Evolutionary conservation across 2,329 filamentous ascomycete species (phyloP).

Genomic region (Epichloe gansuensis): DNA sequence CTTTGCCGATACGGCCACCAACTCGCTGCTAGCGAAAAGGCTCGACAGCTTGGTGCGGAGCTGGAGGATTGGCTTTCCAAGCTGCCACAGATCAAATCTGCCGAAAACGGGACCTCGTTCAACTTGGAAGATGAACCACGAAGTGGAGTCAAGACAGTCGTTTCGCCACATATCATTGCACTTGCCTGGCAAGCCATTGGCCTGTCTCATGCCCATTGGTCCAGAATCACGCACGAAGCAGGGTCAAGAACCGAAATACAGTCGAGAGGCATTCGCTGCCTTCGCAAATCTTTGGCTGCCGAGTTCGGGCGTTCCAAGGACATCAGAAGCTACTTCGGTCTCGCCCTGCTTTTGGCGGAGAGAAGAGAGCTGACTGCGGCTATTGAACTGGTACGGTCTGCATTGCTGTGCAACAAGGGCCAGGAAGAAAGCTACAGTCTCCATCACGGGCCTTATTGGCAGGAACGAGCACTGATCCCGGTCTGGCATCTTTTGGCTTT

Average conservation of each 20-base stretch:
- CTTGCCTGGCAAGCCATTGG: slow-evolving; percentile 75
- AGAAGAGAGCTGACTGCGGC: slow-evolving; percentile 67
- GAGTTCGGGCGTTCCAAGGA: slow-evolving; percentile 54
- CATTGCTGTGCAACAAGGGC: slow-evolving; percentile 49
- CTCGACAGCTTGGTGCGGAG: slow-evolving; percentile 53
- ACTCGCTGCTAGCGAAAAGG: slow-evolving; percentile 68
- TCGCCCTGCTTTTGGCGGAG: slow-evolving; percentile 79
- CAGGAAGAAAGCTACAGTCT: slow-evolving; percentile 30
- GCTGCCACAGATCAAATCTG: slow-evolving; percentile 23
- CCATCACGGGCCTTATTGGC: slow-evolving; percentile 39
- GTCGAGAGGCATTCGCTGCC: slow-evolving; percentile 59
- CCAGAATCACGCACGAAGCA: slow-evolving; percentile 65
- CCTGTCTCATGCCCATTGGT: slow-evolving; percentile 77
- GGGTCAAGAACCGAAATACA: slow-evolving; percentile 60
- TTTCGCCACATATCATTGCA: slow-evolving; percentile 51
- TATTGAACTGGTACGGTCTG: slow-evolving; percentile 69
- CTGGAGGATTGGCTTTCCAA: slow-evolving; percentile 66
- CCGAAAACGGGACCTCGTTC: slow-evolving; percentile 16
- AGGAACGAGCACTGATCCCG: slow-evolving; percentile 56
- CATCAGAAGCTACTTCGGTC: slow-evolving; percentile 64
- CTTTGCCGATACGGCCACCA: slow-evolving; percentile 70
- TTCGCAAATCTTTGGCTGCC: slow-evolving; percentile 59
- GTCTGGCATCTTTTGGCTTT: slow-evolving; percentile 87
- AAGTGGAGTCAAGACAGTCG: slow-evolving; percentile 24
- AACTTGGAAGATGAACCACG: slow-evolving; percentile 18